Evolutionary conservation across 176 grass and related monocot species (phyloP).

Genomic region (Echinochloa phyllopogon): DNA sequence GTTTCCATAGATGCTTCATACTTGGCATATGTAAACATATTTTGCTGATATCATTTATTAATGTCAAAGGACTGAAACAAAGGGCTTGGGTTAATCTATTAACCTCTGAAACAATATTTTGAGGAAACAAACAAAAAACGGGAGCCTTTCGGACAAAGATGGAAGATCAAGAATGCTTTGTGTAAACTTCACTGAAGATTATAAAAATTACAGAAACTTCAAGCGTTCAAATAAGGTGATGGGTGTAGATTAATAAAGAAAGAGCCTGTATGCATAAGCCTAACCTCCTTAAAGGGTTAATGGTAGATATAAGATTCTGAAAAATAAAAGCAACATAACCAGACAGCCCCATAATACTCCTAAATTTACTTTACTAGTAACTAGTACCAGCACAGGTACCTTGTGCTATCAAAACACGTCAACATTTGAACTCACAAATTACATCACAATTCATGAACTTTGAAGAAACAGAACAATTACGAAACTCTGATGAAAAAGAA

Average conservation of each 20-base stretch:
- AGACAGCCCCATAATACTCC: too few species aligned
- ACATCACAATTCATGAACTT: neutral
- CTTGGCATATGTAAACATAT: neutral
- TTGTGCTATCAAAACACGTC: neutral
- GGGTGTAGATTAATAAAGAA: slow-evolving; percentile 3
- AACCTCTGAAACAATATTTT: neutral
- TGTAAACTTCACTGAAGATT: neutral
- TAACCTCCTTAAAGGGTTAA: neutral
- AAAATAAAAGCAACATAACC: neutral
- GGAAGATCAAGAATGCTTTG: neutral
- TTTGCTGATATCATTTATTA: neutral
- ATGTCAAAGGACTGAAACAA: neutral
- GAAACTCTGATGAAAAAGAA: neutral
- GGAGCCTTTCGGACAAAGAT: neutral
- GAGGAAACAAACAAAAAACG: neutral
- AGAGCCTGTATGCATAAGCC: neutral
- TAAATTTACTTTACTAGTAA: too few species aligned
- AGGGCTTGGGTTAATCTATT: neutral
- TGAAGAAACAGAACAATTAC: neutral
- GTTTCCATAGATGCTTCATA: neutral
- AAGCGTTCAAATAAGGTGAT: neutral
- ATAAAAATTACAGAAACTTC: neutral
- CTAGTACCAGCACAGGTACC: neutral
- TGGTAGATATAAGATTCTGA: slow-evolving; percentile 3
- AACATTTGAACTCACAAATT: neutral